Base-by-base conservation (phyloP, 2,329 filamentous ascomycete genomes). In the Plectosphaerella sp. region DNA sequence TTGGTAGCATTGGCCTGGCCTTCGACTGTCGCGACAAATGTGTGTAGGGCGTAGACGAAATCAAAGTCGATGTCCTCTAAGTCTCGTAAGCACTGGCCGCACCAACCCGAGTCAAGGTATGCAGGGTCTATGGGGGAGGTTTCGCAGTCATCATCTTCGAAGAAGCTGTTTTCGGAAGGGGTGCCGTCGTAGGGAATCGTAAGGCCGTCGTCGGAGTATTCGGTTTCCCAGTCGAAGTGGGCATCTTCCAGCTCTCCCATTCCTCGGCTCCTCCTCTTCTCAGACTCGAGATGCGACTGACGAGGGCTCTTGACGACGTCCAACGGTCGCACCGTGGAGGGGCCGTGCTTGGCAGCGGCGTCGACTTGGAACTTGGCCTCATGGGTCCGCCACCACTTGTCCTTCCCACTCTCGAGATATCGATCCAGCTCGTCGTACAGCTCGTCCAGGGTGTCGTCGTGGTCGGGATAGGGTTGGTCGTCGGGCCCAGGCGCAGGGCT, bases 41-140 rank as follows among this genome's bases (percentile, higher is more conserved):
- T 99, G 69, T 97, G 94, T 53, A 99, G 78, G 25, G 94, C 94
- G 74, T 99, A 99, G 55, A 99, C 94, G 73, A 97, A 97, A 69
- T 97, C 93, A 76, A 99, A 97, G 79, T 99, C 94, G 72, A 99
- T 99, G 66, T 99, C 94, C 82, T 99, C 94, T 97, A 78, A 71
- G 72, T 87, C 80, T 80, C 83, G 88, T 96, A 91, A 96, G 91
- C 86, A 87, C 76, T 89, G 82, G 73, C 80, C 80, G 69, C 79
- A 84, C 86, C 86, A 92, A 54, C 84, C 86, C 61, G 82, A 84
- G 68, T 89, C 84, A 77, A 88, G 70, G 70, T 83, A 88, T 71
- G 78, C 77, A 54, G 78, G 66, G 64, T 88, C 77, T 67, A 77
- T 76, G 77, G 77, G 69, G 64, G 82, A 77, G 68, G 82, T 76